A percentile compares a stretch with the other conserved stretches of the same genome.
phyloP scores from a whole-genome alignment of 352 stramenopile species.

The Pythium scleroteichum region DNA sequence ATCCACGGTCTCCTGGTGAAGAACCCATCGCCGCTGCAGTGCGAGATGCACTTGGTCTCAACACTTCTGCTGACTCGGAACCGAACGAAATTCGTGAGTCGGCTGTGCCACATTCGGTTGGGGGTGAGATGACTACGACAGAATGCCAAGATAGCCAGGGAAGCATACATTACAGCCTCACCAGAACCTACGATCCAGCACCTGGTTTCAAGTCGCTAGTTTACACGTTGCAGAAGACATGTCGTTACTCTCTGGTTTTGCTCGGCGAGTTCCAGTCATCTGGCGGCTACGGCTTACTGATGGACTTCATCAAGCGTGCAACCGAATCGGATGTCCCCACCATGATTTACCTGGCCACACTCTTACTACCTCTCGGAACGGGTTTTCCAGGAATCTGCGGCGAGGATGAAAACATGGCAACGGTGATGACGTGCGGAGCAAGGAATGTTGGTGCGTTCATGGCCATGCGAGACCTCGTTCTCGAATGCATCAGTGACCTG shows the following conservation, averaged over 20 bases:
- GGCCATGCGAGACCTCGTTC: slow-evolving; percentile 62
- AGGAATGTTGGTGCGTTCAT: slow-evolving; percentile 69
- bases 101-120: not conserved
- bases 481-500: slow-evolving; percentile 46
- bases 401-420: slow-evolving; percentile 40
- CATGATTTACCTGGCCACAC: slow-evolving; percentile 53
- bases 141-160: slow-evolving; percentile 3
- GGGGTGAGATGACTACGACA: not conserved
- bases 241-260: slow-evolving; percentile 56
- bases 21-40: slow-evolving; percentile 52
- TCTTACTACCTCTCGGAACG: slow-evolving; percentile 59
- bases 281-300: slow-evolving; percentile 62
- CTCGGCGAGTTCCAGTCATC: slow-evolving; percentile 67
- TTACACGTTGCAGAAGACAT: slow-evolving; percentile 66
- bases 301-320: slow-evolving; percentile 41
- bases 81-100: slow-evolving; percentile 11
- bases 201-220: slow-evolving; percentile 54
- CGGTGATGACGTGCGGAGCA: slow-evolving; percentile 44
- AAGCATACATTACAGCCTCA: slow-evolving; percentile 27
- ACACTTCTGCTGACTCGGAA: not conserved
- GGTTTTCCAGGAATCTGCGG: slow-evolving; percentile 41
- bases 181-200: slow-evolving; percentile 51
- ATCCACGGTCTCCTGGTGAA: slow-evolving; percentile 12
- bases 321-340: slow-evolving; percentile 40
- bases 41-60: slow-evolving; percentile 65